Evolutionary conservation across 2,329 filamentous ascomycete species (phyloP).

Genomic region (Diaporthe longicolla): DNA sequence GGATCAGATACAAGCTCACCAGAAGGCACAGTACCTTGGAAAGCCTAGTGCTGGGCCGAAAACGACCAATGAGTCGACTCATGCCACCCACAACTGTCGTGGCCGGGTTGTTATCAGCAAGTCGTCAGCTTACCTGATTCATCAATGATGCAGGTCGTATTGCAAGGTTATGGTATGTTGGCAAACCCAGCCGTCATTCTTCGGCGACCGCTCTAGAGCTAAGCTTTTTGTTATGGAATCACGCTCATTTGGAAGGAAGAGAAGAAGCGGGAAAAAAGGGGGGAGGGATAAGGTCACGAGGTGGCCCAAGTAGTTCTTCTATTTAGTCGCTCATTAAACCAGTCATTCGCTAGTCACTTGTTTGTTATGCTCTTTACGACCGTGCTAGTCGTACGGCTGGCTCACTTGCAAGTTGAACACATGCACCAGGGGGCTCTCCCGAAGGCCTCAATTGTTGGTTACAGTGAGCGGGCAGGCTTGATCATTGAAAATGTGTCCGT

Average conservation of each 20-base stretch:
- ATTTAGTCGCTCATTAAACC: constrained; percentile 26
- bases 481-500: neutral
- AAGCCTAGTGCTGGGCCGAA: constrained; percentile 1
- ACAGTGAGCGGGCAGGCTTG: neutral
- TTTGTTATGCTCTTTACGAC: constrained; percentile 6
- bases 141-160: neutral
- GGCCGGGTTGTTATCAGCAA: constrained; percentile 10
- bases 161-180: constrained; percentile 16
- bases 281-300: neutral
- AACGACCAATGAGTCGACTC: constrained; percentile 11
- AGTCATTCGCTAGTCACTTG: constrained; percentile 23
- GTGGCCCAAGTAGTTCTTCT: constrained; percentile 20
- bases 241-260: constrained; percentile 17
- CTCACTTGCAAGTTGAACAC: neutral
- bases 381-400: neutral
- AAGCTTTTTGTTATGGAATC: constrained; percentile 33
- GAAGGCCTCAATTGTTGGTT: neutral
- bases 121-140: neutral
- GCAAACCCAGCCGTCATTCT: constrained; percentile 20
- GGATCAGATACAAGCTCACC: neutral
- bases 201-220: constrained; percentile 18
- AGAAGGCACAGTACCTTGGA: constrained; percentile 7
- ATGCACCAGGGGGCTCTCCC: too few relatives aligned
- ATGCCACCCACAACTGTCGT: neutral
- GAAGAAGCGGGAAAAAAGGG: too few relatives aligned